A percentile compares a stretch with the other conserved stretches of the same genome.
Evolutionary conservation across 768 basidiomycete genomes (phyloP).

Genomic region (Trametes cingulata): DNA sequence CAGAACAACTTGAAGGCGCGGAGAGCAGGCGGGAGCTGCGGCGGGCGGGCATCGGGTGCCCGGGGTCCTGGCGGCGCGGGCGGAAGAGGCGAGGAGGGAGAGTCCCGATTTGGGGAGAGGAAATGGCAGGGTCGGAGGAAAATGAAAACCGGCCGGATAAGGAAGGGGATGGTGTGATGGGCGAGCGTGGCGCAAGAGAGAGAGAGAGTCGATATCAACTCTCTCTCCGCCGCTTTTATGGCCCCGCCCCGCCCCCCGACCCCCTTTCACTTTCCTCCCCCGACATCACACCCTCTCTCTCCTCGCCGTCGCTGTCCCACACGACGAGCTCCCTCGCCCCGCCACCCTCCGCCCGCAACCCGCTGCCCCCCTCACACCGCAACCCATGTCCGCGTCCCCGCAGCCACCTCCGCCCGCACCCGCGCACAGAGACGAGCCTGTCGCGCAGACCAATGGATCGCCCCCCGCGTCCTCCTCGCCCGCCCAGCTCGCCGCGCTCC

Average conservation of each 20-base stretch:
- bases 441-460: slow-evolving; percentile 14
- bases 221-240: slow-evolving; percentile 13
- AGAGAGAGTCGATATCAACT: slow-evolving; percentile 8
- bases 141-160: slow-evolving; percentile 18
- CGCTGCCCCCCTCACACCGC: background rate
- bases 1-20: background rate
- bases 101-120: no score
- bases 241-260: slow-evolving; percentile 21
- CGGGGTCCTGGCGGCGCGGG: slow-evolving; percentile 11
- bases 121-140: background rate
- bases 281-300: slow-evolving; percentile 14
- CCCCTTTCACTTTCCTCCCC: slow-evolving; percentile 11
- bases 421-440: slow-evolving; percentile 15
- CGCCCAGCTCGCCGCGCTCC: slow-evolving; percentile 58
- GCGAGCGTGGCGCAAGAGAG: slow-evolving; percentile 19
- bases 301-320: slow-evolving; percentile 28
- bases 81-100: slow-evolving; percentile 9
- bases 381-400: slow-evolving; percentile 28
- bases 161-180: slow-evolving; percentile 2
- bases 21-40: slow-evolving; percentile 3
- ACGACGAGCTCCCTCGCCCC: slow-evolving; percentile 40
- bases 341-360: background rate
- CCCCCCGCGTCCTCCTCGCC: slow-evolving; percentile 34
- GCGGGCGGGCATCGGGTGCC: slow-evolving; percentile 10
- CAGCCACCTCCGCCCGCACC: slow-evolving; percentile 23